Evolutionary conservation across 371 early-diverging fungal genomes (phyloP).

Genomic region (Apophysomyces variabilis): DNA sequence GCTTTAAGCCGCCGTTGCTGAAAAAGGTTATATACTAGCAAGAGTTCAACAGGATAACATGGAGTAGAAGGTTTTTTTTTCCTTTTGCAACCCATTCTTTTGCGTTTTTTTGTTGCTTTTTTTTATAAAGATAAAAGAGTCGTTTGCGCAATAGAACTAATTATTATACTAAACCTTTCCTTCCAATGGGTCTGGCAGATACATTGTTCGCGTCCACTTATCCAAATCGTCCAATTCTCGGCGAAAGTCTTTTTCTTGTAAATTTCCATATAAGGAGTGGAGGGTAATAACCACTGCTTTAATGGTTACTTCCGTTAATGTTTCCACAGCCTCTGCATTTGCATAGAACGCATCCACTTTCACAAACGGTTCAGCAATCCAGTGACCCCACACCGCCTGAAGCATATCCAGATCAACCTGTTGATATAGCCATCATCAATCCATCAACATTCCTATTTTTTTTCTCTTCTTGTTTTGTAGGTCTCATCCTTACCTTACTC

Average conservation of each 20-base stretch:
- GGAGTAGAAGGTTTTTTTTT: too few relatives aligned
- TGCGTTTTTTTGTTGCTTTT: too few relatives aligned
- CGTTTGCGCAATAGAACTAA: background rate
- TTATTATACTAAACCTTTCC: background rate
- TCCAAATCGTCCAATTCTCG: slow-evolving; percentile 28
- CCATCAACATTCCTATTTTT: background rate
- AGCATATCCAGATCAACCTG: slow-evolving; percentile 26
- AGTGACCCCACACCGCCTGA: slow-evolving; percentile 36
- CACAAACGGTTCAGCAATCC: slow-evolving; percentile 40
- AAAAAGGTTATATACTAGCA: too few relatives aligned
- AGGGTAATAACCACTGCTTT: slow-evolving; percentile 26
- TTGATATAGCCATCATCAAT: background rate
- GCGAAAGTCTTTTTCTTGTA: slow-evolving; percentile 29
- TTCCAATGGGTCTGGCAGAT: slow-evolving; percentile 23
- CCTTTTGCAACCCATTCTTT: too few relatives aligned
- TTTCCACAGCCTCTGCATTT: slow-evolving; percentile 22
- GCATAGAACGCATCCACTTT: slow-evolving; percentile 33
- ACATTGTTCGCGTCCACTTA: slow-evolving; percentile 21
- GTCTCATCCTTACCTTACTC: background rate
- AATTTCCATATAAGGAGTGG: slow-evolving; percentile 15
- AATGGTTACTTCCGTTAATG: slow-evolving; percentile 29
- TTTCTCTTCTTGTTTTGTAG: background rate
- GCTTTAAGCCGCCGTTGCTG: too few relatives aligned
- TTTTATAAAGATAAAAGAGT: too few relatives aligned
- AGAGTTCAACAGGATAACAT: too few relatives aligned